phyloP scores from a whole-genome alignment of 139 green algal genomes.

The Nannochloris sp. region DNA sequence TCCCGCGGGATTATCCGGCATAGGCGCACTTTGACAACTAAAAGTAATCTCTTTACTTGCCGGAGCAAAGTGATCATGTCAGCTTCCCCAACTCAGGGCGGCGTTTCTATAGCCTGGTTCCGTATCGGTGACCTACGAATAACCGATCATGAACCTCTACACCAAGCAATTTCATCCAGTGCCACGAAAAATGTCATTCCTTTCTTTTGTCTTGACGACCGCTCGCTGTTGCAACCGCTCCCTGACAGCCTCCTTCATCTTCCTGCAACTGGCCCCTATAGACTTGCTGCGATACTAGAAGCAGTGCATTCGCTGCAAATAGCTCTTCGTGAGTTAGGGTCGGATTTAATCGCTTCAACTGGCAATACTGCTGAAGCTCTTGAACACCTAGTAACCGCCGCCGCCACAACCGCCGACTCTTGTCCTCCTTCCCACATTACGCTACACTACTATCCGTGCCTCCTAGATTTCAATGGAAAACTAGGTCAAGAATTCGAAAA shows the following conservation, averaged over 20 bases:
- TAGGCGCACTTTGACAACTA: too few relatives aligned
- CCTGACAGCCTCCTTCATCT: not conserved
- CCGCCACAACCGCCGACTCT: too few relatives aligned
- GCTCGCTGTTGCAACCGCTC: not conserved
- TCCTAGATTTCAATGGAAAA: too few relatives aligned
- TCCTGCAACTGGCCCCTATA: slow-evolving; percentile 6
- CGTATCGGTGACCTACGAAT: slow-evolving; percentile 19
- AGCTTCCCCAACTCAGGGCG: too few relatives aligned
- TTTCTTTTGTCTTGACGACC: slow-evolving; percentile 13
- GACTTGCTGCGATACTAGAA: slow-evolving; percentile 20
- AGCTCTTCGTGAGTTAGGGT: not conserved
- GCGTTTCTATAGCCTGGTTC: slow-evolving; percentile 15
- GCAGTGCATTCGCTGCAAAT: not conserved
- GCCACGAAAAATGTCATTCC: slow-evolving; percentile 10
- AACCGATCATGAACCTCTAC: slow-evolving; percentile 24
- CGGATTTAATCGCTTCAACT: not conserved
- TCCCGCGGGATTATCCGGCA: too few relatives aligned
- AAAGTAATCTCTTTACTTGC: too few relatives aligned
- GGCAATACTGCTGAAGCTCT: not conserved
- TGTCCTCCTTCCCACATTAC: not conserved
- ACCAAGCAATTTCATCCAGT: not conserved
- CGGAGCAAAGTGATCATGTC: too few relatives aligned
- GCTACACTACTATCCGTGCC: not conserved
- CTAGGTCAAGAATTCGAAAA: too few relatives aligned
- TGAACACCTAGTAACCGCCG: slow-evolving; percentile 8